Percentiles rank a stretch among this genome's conserved stretches.
These are phyloP conservation scores for Diaporthe batatas DNA, from an alignment of 2,329 filamentous ascomycete genomes.

Conservation along the genomic window DNA sequence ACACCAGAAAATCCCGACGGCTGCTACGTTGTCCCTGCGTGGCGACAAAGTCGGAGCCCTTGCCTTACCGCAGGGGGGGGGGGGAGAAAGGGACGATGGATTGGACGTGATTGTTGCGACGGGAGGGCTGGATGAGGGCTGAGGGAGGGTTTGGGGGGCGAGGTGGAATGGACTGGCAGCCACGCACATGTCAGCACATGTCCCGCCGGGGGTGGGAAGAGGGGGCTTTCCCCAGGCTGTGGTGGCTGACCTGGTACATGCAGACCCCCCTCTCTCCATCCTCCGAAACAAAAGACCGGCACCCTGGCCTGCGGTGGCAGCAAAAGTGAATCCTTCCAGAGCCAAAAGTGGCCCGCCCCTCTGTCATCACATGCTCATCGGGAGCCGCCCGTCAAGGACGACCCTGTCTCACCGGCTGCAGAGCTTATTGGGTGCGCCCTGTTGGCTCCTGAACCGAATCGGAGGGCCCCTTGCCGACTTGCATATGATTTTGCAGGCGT, in stretches of 20 bases:
- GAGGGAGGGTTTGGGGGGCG: neutral
- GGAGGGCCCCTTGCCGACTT: constrained; percentile 32
- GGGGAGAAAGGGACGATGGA: neutral
- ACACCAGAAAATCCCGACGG: constrained; percentile 4
- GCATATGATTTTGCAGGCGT: constrained; percentile 37
- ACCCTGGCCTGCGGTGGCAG: neutral
- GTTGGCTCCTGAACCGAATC: constrained; percentile 28
- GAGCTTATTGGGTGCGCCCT: constrained; percentile 29
- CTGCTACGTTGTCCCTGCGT: constrained; percentile 18
- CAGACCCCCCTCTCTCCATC: constrained; percentile 21
- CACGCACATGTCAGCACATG: constrained; percentile 39
- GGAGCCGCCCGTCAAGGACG: constrained; percentile 37
- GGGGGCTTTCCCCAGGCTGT: neutral
- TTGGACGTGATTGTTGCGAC: constrained; percentile 20
- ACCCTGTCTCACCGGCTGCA: constrained; percentile 39
- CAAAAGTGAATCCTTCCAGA: constrained; percentile 1
- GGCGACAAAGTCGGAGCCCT: constrained; percentile 9
- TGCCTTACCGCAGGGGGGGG: constrained; percentile 2
- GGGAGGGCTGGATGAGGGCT: neutral
- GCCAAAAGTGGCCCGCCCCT: constrained; percentile 8
- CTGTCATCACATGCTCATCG: constrained; percentile 40
- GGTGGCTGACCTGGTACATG: neutral
- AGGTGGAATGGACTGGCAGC: neutral
- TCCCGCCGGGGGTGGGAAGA: neutral
- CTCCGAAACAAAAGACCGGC: constrained; percentile 29